Evolutionary conservation across 805 yeast species (phyloP), one percentile per base, ranked within the genome.

Genomic region (Lipomyces yamadae): DNA sequence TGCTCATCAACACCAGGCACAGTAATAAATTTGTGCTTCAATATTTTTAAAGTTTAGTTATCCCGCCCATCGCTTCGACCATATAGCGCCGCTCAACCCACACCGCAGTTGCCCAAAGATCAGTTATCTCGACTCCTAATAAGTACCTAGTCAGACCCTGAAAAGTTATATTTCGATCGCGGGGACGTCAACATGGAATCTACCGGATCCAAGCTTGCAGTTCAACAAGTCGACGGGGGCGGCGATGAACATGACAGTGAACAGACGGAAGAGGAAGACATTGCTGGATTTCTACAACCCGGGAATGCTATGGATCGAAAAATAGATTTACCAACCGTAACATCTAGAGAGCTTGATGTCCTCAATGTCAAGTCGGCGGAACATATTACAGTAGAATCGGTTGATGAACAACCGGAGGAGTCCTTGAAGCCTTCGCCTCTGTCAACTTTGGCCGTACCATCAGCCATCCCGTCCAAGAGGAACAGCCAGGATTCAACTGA

Each of bases 241-340:
- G n/a, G n/a, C 7, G 48, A 24, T 18, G 55, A 52, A 11, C 34
- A 29, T 1, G 55, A 52, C 55, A 52, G 34, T n/a, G 55, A 52
- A 6, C 30, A 32, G 29, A 52, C 55, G 8, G 55, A 52, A 52
- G 55, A 52, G 33, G 55, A 52, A 52, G 55, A 52, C 33, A 52
- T 32, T 6, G 55, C 13, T 29, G 55, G 55, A 52, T 52, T 52
- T 33, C 55, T 29, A 15, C 55, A 52, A 52, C 34, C 8, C 8
- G 34, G 34, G 5, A 32, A 29, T 11, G 55, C 55, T 29, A n/a
- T 24, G 34, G 35, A 32, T 32, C 34, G 4, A 18, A 42, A 42
- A 42, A 1, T n/a, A 42, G 48, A 42, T 24, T 18, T 24, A 15
- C 48, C 18, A 15, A 6, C 29, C 3, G 5, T 42, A 15, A 15